Evolutionary conservation across 148 eudicot genomes (phyloP).

Genomic region (Camellia japonica): DNA sequence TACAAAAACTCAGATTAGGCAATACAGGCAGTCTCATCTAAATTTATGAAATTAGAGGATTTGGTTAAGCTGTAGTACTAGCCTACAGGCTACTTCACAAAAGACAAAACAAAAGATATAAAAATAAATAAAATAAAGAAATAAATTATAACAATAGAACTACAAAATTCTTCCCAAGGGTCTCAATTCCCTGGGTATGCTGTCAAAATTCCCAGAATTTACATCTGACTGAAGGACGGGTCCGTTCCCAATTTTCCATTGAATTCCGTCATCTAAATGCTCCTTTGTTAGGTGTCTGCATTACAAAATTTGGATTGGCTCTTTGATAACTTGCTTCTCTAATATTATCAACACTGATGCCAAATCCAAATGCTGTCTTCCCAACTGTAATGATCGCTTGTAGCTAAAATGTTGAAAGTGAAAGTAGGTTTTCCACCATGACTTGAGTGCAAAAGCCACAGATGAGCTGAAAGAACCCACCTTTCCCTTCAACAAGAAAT

Average conservation of each 20-base stretch:
- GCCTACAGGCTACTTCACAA: background rate
- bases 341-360: no score
- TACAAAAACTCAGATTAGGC: no score
- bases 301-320: conserved; percentile 85
- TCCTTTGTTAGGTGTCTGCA: conserved; percentile 92
- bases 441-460: no score
- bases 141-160: background rate
- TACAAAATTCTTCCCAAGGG: conserved; percentile 73
- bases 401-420: no score
- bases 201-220: conserved; percentile 68
- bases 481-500: no score
- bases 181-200: conserved; percentile 72
- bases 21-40: background rate
- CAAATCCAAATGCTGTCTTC: no score
- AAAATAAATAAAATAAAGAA: background rate
- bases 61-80: no score
- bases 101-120: background rate
- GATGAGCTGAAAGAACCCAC: no score
- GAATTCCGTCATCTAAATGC: conserved; percentile 69
- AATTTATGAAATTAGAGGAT: no score
- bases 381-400: no score
- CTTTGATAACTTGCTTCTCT: conserved; percentile 87
- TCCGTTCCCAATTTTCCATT: conserved; percentile 58
- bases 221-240: conserved; percentile 65
- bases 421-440: no score